phyloP scores from a whole-genome alignment of 1,284 basidiomycete species.

The Cryptococcus amylolentus region DNA sequence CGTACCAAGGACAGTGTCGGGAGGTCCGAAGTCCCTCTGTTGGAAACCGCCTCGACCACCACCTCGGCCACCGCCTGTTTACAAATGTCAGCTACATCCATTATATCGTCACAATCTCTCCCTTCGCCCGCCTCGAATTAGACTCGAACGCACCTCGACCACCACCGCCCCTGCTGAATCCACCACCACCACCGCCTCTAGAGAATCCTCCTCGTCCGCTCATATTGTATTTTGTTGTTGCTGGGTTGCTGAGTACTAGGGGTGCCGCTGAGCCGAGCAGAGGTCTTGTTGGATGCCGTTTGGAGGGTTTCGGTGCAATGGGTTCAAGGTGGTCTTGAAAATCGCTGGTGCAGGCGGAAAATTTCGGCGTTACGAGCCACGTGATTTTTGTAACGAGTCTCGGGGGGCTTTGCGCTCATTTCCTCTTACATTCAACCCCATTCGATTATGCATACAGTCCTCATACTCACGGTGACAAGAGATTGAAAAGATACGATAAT shows the following conservation, averaged over 20 bases:
- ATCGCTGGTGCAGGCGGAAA: constrained; percentile 5
- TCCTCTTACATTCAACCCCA: too few species aligned
- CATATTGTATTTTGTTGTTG: constrained; percentile 4
- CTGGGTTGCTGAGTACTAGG: background rate
- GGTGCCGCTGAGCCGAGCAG: background rate
- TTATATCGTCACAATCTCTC: constrained; percentile 11
- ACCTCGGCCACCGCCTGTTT: constrained; percentile 54
- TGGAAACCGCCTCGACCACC: constrained; percentile 59
- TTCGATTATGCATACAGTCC: too few species aligned
- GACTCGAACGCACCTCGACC: constrained; percentile 45
- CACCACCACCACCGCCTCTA: constrained; percentile 11
- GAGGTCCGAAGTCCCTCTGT: constrained; percentile 72
- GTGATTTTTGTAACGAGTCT: background rate
- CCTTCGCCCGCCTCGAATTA: constrained; percentile 3
- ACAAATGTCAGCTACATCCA: constrained; percentile 3
- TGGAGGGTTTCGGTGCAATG: too few species aligned
- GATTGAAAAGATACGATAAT: too few species aligned
- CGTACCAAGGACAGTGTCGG: constrained; percentile 75
- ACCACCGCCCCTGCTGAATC: constrained; percentile 32
- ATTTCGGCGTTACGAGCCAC: constrained; percentile 12
- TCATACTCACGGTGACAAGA: too few species aligned
- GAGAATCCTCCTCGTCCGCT: constrained; percentile 22
- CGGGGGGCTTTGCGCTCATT: too few species aligned
- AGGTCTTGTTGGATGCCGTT: background rate
- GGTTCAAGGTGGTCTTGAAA: background rate